phyloP scores from a whole-genome alignment of 768 basidiomycete species.

The Lentinula aciculospora region DNA sequence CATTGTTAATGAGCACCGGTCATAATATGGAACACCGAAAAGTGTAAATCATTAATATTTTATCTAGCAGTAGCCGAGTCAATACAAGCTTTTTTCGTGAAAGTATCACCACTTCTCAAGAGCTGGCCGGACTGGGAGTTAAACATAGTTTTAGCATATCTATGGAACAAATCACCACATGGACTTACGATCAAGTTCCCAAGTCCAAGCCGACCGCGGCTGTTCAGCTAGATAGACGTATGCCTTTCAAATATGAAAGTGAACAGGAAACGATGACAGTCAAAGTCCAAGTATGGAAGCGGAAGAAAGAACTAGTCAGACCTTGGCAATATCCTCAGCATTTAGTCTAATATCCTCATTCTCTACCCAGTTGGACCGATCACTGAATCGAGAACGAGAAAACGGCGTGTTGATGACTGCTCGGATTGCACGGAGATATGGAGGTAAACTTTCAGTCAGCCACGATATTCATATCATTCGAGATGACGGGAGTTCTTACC shows the following conservation, averaged over 20 bases:
- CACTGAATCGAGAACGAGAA: background rate
- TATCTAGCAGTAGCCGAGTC: too few species aligned
- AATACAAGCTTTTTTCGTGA: too few species aligned
- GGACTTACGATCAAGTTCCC: conserved; percentile 71
- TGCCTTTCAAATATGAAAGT: conserved; percentile 30
- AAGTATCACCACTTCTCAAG: conserved; percentile 38
- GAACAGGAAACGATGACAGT: conserved; percentile 1
- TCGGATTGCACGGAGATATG: too few species aligned
- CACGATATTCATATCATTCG: background rate
- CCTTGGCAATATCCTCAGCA: conserved; percentile 68
- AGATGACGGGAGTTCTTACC: conserved; percentile 19
- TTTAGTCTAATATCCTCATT: conserved; percentile 16
- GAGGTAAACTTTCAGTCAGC: too few species aligned
- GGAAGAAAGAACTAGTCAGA: conserved; percentile 22
- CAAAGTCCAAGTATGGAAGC: background rate
- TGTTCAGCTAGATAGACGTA: conserved; percentile 65
- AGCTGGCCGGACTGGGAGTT: conserved; percentile 33
- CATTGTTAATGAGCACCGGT: too few species aligned
- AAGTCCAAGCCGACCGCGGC: conserved; percentile 68
- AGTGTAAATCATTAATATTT: too few species aligned
- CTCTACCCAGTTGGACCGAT: background rate
- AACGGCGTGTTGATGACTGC: background rate
- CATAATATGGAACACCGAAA: background rate
- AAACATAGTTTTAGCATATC: background rate
- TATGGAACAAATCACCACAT: background rate